These are phyloP conservation scores for Ophiosphaerella herpotricha DNA, from an alignment of 2,329 filamentous ascomycete genomes.

Conservation along the genomic window DNA sequence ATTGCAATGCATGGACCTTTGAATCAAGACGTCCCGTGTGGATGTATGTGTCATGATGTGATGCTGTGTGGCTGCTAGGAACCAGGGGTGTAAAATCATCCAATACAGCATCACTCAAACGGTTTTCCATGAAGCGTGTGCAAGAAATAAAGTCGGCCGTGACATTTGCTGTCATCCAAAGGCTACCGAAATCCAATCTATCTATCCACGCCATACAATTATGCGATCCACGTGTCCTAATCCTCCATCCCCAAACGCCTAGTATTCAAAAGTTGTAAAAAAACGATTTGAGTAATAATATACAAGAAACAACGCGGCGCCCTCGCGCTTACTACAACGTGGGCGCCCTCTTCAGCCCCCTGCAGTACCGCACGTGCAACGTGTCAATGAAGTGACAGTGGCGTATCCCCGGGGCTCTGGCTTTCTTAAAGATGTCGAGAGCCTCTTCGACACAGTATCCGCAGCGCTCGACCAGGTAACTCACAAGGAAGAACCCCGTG, in stretches of 20 bases:
- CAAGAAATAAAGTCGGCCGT: too few relatives aligned
- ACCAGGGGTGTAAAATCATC: too few relatives aligned
- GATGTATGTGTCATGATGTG: too few relatives aligned
- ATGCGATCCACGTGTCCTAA: neutral
- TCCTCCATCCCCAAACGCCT: neutral
- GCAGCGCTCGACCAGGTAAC: constrained; percentile 84
- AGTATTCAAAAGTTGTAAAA: neutral
- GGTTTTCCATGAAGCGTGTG: too few relatives aligned
- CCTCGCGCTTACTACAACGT: constrained; percentile 19
- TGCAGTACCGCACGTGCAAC: constrained; percentile 76
- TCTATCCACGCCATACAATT: too few relatives aligned
- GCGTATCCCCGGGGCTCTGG: constrained; percentile 80
- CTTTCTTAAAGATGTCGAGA: constrained; percentile 74
- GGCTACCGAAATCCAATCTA: too few relatives aligned
- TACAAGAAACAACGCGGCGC: constrained; percentile 2
- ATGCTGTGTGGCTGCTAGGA: too few relatives aligned
- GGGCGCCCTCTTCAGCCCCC: constrained; percentile 49
- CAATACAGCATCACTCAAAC: too few relatives aligned
- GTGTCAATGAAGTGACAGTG: constrained; percentile 89
- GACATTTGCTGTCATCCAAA: too few relatives aligned
- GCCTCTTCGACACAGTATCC: constrained; percentile 75
- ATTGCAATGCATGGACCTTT: too few relatives aligned
- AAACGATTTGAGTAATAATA: constrained; percentile 4
- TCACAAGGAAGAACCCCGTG: constrained; percentile 88
- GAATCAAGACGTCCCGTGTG: too few relatives aligned